A percentile compares a stretch with the other conserved stretches of the same genome.
These are phyloP conservation scores for Penicillium nordicum DNA, from an alignment of 2,329 filamentous ascomycete genomes.

Conservation along the genomic window DNA sequence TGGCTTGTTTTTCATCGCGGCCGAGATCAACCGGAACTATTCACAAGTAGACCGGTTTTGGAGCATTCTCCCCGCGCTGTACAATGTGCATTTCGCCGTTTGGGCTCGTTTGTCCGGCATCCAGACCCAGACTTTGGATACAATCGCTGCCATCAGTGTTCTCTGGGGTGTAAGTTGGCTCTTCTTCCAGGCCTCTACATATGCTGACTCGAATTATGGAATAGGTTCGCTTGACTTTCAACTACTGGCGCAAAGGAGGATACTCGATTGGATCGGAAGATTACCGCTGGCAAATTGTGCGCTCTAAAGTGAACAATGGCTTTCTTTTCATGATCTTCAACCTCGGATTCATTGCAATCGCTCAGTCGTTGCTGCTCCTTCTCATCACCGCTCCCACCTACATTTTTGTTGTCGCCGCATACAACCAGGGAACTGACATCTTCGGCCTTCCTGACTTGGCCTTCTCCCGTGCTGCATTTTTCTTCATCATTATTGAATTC, in stretches of 20 bases:
- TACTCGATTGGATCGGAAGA: slow-evolving; percentile 88
- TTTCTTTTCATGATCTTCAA: slow-evolving; percentile 84
- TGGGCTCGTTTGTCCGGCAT: slow-evolving; percentile 77
- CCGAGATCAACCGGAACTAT: slow-evolving; percentile 88
- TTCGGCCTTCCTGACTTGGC: slow-evolving; percentile 59
- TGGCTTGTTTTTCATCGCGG: slow-evolving; percentile 67
- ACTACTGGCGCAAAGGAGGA: slow-evolving; percentile 94
- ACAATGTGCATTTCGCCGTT: slow-evolving; percentile 76
- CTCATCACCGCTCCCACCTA: slow-evolving; percentile 79
- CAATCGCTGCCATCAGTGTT: slow-evolving; percentile 65
- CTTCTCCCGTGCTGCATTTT: slow-evolving; percentile 55
- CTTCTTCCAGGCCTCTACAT: background rate
- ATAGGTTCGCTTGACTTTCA: slow-evolving; percentile 79
- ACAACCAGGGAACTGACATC: slow-evolving; percentile 53
- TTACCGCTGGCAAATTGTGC: slow-evolving; percentile 84
- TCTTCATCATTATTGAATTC: slow-evolving; percentile 64
- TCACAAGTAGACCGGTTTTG: slow-evolving; percentile 94
- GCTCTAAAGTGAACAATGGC: slow-evolving; percentile 63
- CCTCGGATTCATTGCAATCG: slow-evolving; percentile 79
- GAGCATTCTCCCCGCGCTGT: slow-evolving; percentile 84
- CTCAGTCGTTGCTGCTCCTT: slow-evolving; percentile 79
- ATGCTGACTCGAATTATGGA: slow-evolving; percentile 12
- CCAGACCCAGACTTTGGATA: slow-evolving; percentile 67
- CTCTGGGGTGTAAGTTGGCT: slow-evolving; percentile 70
- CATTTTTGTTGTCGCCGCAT: slow-evolving; percentile 69